Evolutionary conservation across 1,139 yeast species (phyloP).

Genomic region (Sugiyamaella castrensis): DNA sequence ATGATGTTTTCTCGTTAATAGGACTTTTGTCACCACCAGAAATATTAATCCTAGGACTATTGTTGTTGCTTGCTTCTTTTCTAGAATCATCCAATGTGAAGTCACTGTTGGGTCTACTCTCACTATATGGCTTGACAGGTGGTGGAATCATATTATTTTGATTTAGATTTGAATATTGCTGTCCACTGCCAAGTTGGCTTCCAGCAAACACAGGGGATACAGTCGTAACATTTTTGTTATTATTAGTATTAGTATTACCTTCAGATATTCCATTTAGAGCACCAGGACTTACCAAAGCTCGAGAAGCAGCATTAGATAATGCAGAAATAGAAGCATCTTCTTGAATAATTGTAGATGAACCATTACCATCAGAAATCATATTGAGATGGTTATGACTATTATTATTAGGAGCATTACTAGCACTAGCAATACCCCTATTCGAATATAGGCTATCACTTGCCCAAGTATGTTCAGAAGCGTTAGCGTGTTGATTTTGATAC

Average conservation of each 20-base stretch:
- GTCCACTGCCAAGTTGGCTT: too few relatives aligned
- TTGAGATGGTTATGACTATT: slow-evolving; percentile 1
- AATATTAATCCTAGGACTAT: too few relatives aligned
- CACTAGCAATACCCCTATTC: neutral
- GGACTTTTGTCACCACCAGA: too few relatives aligned
- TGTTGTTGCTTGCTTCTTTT: too few relatives aligned
- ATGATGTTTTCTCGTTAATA: too few relatives aligned
- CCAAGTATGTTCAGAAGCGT: slow-evolving; percentile 9
- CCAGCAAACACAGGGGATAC: too few relatives aligned
- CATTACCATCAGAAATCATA: neutral
- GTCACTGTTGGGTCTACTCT: neutral
- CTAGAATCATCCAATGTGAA: too few relatives aligned
- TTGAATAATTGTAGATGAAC: slow-evolving; percentile 9
- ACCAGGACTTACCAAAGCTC: too few relatives aligned
- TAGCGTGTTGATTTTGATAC: slow-evolving; percentile 6
- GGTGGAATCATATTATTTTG: neutral
- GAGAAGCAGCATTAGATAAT: too few relatives aligned
- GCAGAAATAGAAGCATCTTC: slow-evolving; percentile 8
- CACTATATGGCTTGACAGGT: slow-evolving; percentile 7
- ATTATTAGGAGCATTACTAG: neutral
- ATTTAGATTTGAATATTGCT: too few relatives aligned
- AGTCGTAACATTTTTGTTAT: neutral
- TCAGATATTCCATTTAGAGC: neutral
- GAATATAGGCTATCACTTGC: slow-evolving; percentile 4
- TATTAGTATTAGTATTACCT: neutral